Evolutionary conservation across 371 early-diverging fungal genomes (phyloP), one percentile per base, ranked within the genome.

Genomic region (Lichtheimia ornata): DNA sequence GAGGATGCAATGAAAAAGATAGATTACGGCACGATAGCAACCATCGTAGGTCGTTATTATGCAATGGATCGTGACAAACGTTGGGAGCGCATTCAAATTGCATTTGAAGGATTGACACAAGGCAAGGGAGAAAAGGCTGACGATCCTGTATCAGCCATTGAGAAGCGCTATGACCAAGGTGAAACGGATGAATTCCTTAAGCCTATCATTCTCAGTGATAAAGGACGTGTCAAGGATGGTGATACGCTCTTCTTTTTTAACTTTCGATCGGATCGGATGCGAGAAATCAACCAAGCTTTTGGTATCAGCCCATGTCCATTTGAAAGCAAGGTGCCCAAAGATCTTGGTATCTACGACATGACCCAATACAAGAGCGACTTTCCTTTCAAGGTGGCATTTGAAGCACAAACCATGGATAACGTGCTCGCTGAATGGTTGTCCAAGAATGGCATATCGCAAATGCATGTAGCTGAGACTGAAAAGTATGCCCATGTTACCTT

Each of bases 401-500:
- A 94, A 63, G 91, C 95, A 44, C 96, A 96, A 74, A 87, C 86
- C 59, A 96, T 99, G 96, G 89, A 89, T 70, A 97, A 99, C 64
- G 97, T 97, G 50, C 81, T 99, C 56, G 97, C 94, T 52, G 99
- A 99, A 73, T 94, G 96, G 93, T 83, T 99, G 45, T 88, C 89
- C 67, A 89, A 89, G 77, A 80, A 90, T 61, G 76, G 82, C 17
- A 77, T 96, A 28, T 82, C 89, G 15, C 99, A 99, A 82, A 87
- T 90, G 76, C 98, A 98, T 76, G 87, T 99, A 62, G 97, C 94
- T 28, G 99, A 99, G 82, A 99, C 99, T 12, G 99, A 99, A 74
- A 99, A 99, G 84, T 97, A 97, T 77, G 99, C 99, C 14, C 99
- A 99, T 79, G 99, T 99, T 41, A 99, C 99, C 52, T 99, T 99